Percentiles rank a stretch among this genome's conserved stretches.
These are phyloP conservation scores for Quaeritorhiza haematococci DNA, from an alignment of 371 early-diverging fungal genomes.

Conservation along the genomic window DNA sequence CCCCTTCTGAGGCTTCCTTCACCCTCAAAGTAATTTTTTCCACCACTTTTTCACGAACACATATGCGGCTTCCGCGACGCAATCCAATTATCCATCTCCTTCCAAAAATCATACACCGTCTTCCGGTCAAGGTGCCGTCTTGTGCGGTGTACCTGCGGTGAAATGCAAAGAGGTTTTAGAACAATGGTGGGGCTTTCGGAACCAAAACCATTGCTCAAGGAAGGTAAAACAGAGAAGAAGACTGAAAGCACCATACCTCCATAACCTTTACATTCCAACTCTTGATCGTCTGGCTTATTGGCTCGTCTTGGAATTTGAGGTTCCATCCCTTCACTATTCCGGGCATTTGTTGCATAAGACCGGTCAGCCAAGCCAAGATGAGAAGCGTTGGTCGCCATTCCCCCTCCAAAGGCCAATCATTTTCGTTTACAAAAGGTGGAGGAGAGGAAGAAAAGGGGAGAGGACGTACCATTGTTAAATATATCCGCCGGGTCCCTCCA, in stretches of 20 bases:
- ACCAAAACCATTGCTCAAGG: background rate
- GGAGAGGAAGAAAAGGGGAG: too few species aligned
- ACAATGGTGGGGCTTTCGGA: background rate
- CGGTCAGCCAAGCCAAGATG: too few species aligned
- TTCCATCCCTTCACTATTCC: conserved; percentile 73
- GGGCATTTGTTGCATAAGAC: too few species aligned
- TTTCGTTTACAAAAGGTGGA: too few species aligned
- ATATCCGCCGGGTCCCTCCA: conserved; percentile 77
- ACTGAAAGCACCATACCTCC: conserved; percentile 44
- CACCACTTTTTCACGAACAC: background rate
- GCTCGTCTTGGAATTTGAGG: conserved; percentile 73
- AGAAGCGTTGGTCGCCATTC: background rate
- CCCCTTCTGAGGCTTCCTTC: background rate
- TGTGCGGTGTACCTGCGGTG: conserved; percentile 59
- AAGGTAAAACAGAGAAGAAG: too few species aligned
- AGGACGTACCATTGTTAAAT: conserved; percentile 66
- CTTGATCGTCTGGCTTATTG: conserved; percentile 46
- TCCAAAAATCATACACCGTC: conserved; percentile 74
- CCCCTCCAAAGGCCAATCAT: background rate
- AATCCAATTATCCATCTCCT: conserved; percentile 61
- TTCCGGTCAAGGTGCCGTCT: conserved; percentile 73
- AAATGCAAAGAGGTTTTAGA: background rate
- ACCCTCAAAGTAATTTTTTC: background rate
- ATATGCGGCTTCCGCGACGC: conserved; percentile 52
- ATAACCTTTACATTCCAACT: conserved; percentile 73